Evolutionary conservation across 1,284 basidiomycete species (phyloP), one percentile per base, ranked within the genome.

Genomic region (Leccinum subspadiceum): DNA sequence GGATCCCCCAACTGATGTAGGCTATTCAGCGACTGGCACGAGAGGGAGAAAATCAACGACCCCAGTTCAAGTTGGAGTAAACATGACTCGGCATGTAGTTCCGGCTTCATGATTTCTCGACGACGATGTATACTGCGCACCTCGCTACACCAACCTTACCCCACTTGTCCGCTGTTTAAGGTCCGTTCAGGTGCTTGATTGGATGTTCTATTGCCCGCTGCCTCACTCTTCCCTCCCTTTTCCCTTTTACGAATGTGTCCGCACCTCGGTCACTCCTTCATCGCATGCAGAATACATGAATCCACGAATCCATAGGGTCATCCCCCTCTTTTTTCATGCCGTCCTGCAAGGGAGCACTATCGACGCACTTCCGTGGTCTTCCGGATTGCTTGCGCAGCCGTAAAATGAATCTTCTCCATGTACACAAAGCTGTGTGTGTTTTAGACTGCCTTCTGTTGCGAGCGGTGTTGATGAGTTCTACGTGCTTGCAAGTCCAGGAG

Each of bases 371-470:
- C 44, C 39, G 39, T 60, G 53, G 55, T 54, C n/a, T 61, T 46
- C 50, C 49, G 24, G 66, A 59, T 59, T 55, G 53, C 41, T 58
- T 64, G 63, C 72, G 61, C 67, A 71, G 70, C 60, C 53, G 9
- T 56, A 37, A 66, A 56, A 71, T 71, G 69, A 62, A 70, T 62
- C 69, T 71, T 65, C 62, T 60, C 48, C 58, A 26, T 57, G 54
- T 55, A 58, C 39, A 1, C 53, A 62, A 61, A 58, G 37, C 61
- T 58, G 61, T 67, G 60, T 56, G 17, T 59, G 49, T 60, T 61
- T 63, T 24, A 57, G 60, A 49, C 57, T 58, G 50, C 22, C 53
- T 58, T 59, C 54, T 53, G 41, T 15, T 46, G 26, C 53, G 10
- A 57, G 33, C 31, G 39, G 41, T 54, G 15, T 56, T 56, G 26